phyloP scores from a whole-genome alignment of 169 alveolate genomes.

The Cryptosporidium sp. region DNA sequence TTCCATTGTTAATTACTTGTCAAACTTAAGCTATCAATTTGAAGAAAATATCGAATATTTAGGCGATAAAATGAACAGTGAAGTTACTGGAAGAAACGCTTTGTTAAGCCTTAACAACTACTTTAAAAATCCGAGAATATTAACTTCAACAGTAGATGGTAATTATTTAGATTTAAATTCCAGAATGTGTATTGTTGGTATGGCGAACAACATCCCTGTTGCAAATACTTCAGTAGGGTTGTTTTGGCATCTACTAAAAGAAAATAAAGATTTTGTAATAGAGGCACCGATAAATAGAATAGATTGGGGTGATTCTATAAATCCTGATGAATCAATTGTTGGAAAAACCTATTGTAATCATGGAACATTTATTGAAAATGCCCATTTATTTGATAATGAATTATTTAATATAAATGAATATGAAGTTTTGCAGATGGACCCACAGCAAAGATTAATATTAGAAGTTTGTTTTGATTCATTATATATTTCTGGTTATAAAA shows the following conservation, averaged over 20 bases:
- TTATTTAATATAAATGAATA: constrained; percentile 44
- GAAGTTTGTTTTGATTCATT: constrained; percentile 81
- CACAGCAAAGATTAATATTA: constrained; percentile 84
- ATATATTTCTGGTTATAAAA: constrained; percentile 69
- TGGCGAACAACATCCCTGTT: constrained; percentile 79
- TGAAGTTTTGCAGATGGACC: constrained; percentile 83
- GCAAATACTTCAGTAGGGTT: constrained; percentile 47
- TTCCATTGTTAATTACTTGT: constrained; percentile 77
- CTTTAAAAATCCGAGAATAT: constrained; percentile 23
- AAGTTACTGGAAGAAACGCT: background rate
- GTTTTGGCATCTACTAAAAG: constrained; percentile 76
- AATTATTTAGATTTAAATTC: background rate
- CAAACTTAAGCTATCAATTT: background rate
- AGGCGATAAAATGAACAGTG: background rate
- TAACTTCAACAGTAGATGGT: background rate
- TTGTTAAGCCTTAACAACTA: background rate
- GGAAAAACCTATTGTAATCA: constrained; percentile 63
- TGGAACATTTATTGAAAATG: constrained; percentile 77
- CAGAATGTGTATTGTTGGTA: constrained; percentile 74
- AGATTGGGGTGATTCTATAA: constrained; percentile 24
- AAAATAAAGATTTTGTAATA: constrained; percentile 75
- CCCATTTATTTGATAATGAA: constrained; percentile 76
- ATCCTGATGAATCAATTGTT: constrained; percentile 7
- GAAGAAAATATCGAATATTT: constrained; percentile 8
- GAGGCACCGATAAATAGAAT: constrained; percentile 80